A percentile compares a stretch with the other conserved stretches of the same genome.
These are phyloP conservation scores for Alloteropsis semialata DNA, from an alignment of 176 grass and related monocot genomes.

Conservation along the genomic window DNA sequence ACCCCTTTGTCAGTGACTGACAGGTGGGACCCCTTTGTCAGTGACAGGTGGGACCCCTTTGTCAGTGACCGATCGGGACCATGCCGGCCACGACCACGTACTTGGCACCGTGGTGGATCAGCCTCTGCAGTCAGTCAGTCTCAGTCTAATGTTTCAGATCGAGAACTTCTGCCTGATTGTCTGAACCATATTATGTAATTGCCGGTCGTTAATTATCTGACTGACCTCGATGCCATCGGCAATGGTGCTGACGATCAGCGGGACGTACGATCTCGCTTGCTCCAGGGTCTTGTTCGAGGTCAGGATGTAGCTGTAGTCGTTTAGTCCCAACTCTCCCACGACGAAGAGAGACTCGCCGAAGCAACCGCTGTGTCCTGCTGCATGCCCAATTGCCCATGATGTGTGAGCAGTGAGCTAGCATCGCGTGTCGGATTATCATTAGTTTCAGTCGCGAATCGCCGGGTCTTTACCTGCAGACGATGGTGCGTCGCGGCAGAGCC, in stretches of 20 bases:
- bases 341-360: slow-evolving; percentile 45
- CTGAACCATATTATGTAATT: no score
- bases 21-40: no score
- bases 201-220: no score
- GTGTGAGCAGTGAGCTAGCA: no score
- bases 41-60: no score
- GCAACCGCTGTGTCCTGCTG: slow-evolving; percentile 5
- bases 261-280: slow-evolving; percentile 4
- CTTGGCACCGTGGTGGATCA: slow-evolving; percentile 36
- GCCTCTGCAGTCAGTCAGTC: background rate
- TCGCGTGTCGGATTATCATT: background rate
- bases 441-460: no score
- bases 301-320: slow-evolving; percentile 49
- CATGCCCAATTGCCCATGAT: no score
- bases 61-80: slow-evolving; percentile 36
- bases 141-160: no score
- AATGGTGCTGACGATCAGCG: slow-evolving; percentile 35
- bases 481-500: slow-evolving; percentile 7
- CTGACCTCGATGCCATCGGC: slow-evolving; percentile 33
- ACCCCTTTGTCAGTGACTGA: no score
- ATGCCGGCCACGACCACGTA: slow-evolving; percentile 32
- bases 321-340: slow-evolving; percentile 65
- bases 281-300: slow-evolving; percentile 21
- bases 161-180: no score
- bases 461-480: no score